Evolutionary conservation across 2,329 filamentous ascomycete genomes (phyloP), one percentile per base, ranked within the genome.

Genomic region (Trichoderma sp.): DNA sequence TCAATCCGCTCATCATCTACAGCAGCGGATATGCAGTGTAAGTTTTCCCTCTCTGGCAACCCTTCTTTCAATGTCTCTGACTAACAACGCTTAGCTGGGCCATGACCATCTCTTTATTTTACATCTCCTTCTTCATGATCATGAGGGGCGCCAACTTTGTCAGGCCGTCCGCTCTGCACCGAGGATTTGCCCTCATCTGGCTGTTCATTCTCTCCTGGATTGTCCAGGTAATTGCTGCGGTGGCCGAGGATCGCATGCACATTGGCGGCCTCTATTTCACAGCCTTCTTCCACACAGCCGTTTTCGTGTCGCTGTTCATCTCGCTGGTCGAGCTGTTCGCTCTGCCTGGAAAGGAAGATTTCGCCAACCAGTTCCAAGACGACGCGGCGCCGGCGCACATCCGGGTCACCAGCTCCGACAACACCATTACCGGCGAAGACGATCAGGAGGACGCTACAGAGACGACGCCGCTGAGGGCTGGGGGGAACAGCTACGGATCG

Each of bases 1-100:
- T 94, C 73, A 98, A 98, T 73, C 93, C 94, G 1, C 85, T 92
- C 71, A 92, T 98, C 71, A 81, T 95, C n/a, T 95, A 97, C 78
- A 93, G 92, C 77, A 96, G 90, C 71, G 84, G 88, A 55, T 98
- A 95, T 74, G 83, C 91, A 5, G 90, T 97, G 72, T 84, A 73
- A 75, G 82, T 78, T 7, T 44, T 10, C 0, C 28, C 3, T 2
- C 10, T n/a, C 24, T 21, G 28, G 7, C 28, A 7, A 5, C 28
- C 28, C 5, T 28, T 28, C 3, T 28, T 39, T 2, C 30, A n/a
- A n/a, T n/a, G n/a, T 0, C 28, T 41, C 12, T 12, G 10, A 30
- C 72, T 76, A 56, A 76, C 65, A 17, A 2, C 3, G 4, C 5
- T 7, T 44, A 84, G 82, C 1, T 96, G 93, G 92, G 86, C 87